phyloP scores from a whole-genome alignment of 108 stramenopile genomes.

The Skeletonema tropicum region DNA sequence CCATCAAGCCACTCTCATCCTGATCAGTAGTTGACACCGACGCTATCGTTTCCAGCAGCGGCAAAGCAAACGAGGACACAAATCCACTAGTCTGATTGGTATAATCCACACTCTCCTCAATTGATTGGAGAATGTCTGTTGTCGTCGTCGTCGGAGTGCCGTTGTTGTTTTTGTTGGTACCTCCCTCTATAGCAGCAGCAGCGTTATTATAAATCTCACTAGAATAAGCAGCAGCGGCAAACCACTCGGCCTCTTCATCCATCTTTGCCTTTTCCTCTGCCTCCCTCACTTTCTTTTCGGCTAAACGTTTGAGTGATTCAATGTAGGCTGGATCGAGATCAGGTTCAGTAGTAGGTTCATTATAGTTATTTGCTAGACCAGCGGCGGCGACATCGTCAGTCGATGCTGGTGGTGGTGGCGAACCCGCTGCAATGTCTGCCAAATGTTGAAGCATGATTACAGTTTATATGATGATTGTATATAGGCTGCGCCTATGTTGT shows the following conservation, averaged over 20 bases:
- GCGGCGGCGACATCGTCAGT: too few species aligned
- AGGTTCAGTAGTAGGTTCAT: too few species aligned
- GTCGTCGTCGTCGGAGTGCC: background rate
- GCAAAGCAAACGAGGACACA: background rate
- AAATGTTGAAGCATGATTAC: too few species aligned
- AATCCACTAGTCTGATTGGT: background rate
- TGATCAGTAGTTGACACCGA: background rate
- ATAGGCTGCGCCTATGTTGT: too few species aligned
- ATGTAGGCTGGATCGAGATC: background rate
- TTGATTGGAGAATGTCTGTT: background rate
- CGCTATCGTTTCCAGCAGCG: background rate
- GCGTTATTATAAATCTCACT: background rate
- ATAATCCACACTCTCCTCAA: constrained; percentile 1
- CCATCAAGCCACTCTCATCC: too few species aligned
- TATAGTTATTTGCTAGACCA: too few species aligned
- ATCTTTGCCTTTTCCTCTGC: background rate
- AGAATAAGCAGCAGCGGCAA: background rate
- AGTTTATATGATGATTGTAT: too few species aligned
- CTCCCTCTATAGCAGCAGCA: background rate
- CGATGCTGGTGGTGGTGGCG: too few species aligned
- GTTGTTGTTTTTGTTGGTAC: background rate
- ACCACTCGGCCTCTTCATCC: background rate
- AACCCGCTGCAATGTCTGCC: too few species aligned
- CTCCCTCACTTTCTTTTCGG: constrained; percentile 1
- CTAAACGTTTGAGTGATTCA: background rate